Evolutionary conservation across 176 grass and related monocot species (phyloP), one percentile per base, ranked within the genome.

Genomic region (Cocos nucifera): DNA sequence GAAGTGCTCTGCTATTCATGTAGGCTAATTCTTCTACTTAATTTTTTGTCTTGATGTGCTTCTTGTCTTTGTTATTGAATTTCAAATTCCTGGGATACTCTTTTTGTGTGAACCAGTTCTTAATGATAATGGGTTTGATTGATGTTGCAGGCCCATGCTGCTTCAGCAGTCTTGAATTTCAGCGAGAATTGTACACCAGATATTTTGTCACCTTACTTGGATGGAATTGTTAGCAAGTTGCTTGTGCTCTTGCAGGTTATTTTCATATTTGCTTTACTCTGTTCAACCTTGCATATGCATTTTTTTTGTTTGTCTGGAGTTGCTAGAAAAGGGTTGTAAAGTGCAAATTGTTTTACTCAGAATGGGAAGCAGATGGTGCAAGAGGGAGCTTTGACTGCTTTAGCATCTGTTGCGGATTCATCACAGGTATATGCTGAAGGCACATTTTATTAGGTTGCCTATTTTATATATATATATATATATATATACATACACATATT

Each of bases 331-430:
- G 35, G 35, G 1, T 44, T 44, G 35, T 44, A 14, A 44, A 44
- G 6, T 44, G 35, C 35, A 14, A 44, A 44, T 14, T 77, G 48
- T 55, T n/a, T 69, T 29, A 49, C 70, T 63, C 66, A 95, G 84
- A 98, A 93, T 53, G 94, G 94, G 50, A 98, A 93, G 74, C 94
- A 93, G 78, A 93, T 98, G 94, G 94, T 98, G 57, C 94, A 98
- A 80, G 94, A 98, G 71, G 94, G 84, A 62, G 88, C 94, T 62
- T 75, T 98, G 56, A 98, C 94, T 27, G 94, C 94, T 73, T 81
- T 98, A 70, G 88, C 94, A 51, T 98, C 94, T 74, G 94, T 98
- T 65, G 94, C 94, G 19, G 94, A 92, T 98, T 92, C 94, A 16
- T 98, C 88, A 23, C 94, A 98, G 82, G 88, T 97, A 87, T 59